These are phyloP conservation scores for Eucalyptus tenuipes DNA, from an alignment of 345 rosid species.

Conservation along the genomic window DNA sequence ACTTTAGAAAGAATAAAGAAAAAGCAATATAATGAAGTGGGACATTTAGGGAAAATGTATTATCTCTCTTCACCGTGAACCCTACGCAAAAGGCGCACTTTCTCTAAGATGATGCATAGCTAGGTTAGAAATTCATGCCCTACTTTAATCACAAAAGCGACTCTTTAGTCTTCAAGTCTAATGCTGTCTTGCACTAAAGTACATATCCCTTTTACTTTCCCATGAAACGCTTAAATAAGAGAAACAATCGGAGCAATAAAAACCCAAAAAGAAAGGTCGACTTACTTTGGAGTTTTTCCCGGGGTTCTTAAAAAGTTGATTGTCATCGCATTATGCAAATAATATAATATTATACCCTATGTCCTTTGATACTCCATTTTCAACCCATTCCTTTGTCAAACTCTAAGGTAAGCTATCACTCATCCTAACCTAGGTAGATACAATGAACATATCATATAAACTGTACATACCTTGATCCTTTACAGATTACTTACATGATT, in stretches of 20 bases:
- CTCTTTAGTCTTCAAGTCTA: background rate
- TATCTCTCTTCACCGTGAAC: background rate
- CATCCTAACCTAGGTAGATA: background rate
- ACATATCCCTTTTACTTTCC: background rate
- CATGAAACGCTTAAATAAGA: background rate
- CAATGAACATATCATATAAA: background rate
- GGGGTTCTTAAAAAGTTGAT: background rate
- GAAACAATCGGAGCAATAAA: background rate
- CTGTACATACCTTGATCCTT: background rate
- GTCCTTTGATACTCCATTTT: background rate
- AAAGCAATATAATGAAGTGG: background rate
- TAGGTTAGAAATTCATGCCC: background rate
- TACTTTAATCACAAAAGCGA: background rate
- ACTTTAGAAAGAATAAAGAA: background rate
- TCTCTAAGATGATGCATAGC: background rate
- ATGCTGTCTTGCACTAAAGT: background rate
- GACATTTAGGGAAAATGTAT: background rate
- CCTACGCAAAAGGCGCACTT: background rate
- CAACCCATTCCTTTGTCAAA: background rate
- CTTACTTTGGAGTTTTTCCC: background rate
- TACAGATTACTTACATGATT: background rate
- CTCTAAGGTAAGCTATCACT: background rate
- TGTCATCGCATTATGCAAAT: background rate
- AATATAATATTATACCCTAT: background rate
- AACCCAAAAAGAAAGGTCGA: background rate